Conservation (phyloP, 2,329 filamentous ascomycete genomes). For the Alternaria atra region DNA sequence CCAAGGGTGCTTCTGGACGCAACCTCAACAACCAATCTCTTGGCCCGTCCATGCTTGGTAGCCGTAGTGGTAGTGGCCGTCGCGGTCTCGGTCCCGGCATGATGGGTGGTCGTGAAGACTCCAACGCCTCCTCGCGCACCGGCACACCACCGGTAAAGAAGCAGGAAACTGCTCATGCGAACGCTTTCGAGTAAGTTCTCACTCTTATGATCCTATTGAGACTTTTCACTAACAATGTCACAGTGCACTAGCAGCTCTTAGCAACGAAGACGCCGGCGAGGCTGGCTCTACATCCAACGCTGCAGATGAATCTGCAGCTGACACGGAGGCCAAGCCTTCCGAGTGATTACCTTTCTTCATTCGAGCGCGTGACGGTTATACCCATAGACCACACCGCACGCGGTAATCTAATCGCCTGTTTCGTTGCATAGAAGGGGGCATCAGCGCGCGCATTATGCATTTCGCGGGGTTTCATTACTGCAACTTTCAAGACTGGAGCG, state of each 20-base stretch:
- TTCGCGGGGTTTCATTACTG: constrained; percentile 38
- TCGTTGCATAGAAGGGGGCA: constrained; percentile 53
- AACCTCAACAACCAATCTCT: constrained; percentile 68
- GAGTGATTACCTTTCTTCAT: constrained; percentile 50
- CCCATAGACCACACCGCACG: constrained; percentile 48
- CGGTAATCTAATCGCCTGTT: constrained; percentile 52
- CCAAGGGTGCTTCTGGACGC: constrained; percentile 66
- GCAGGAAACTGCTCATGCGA: constrained; percentile 74
- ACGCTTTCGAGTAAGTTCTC: constrained; percentile 86
- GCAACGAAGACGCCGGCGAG: constrained; percentile 64
- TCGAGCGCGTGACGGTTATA: constrained; percentile 48
- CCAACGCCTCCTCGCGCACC: constrained; percentile 85
- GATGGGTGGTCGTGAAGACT: constrained; percentile 81
- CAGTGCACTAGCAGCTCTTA: constrained; percentile 65
- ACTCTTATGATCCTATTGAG: not conserved
- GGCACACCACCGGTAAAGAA: constrained; percentile 79
- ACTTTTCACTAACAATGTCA: constrained; percentile 25
- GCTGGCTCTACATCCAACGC: constrained; percentile 73
- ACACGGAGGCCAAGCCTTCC: constrained; percentile 45
- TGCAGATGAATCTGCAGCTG: constrained; percentile 46
- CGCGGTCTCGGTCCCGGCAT: constrained; percentile 74
- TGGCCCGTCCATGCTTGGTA: constrained; percentile 87
- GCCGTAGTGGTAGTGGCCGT: constrained; percentile 87
- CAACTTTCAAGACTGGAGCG: constrained; percentile 30
- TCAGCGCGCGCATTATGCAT: constrained; percentile 52